A percentile compares a stretch with the other conserved stretches of the same genome.
Conservation (phyloP, 345 rosid genomes). For the Syzygium jambos region DNA sequence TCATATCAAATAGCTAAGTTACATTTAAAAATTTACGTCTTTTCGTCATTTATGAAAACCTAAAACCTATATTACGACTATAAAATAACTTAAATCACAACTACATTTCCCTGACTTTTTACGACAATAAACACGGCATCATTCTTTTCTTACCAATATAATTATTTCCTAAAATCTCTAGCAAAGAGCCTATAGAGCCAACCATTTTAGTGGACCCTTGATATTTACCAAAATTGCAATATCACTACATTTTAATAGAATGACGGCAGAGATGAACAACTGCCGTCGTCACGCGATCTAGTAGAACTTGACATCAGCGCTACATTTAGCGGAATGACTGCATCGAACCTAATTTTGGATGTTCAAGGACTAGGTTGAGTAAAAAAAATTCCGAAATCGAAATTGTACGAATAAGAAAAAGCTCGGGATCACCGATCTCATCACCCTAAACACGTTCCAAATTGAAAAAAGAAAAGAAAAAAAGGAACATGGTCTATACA, state of each 20-base stretch:
- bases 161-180: background rate
- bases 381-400: background rate
- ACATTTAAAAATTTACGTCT: background rate
- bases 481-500: background rate
- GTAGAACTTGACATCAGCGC: background rate
- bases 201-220: background rate
- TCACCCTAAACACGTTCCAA: background rate
- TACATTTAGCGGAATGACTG: background rate
- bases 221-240: background rate
- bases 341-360: background rate
- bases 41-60: background rate
- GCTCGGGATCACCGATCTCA: background rate
- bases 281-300: rapidly evolving
- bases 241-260: background rate
- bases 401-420: background rate
- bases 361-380: background rate
- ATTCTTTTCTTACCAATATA: background rate
- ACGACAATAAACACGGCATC: background rate
- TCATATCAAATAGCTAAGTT: background rate
- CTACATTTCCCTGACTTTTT: background rate
- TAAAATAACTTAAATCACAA: background rate
- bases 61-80: background rate
- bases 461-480: background rate
- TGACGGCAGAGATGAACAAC: background rate
- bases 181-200: background rate